Evolutionary conservation across 768 basidiomycete genomes (phyloP), one percentile per base, ranked within the genome.

Genomic region (Lactarius hatsudake): DNA sequence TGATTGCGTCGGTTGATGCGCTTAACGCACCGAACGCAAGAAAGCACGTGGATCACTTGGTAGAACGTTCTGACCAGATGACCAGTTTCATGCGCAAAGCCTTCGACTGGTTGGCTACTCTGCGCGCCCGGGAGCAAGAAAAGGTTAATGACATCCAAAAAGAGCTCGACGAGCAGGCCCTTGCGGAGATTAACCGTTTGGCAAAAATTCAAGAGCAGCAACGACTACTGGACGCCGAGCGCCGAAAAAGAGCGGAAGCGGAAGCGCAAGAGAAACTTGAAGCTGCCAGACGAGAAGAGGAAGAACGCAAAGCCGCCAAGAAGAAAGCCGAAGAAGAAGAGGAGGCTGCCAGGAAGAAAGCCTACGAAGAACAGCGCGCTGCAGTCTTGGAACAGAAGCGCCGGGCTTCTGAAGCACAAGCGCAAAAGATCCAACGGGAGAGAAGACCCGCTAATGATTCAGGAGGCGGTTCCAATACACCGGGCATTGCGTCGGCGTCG

Each of bases 341-440:
- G 54, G 26, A 0, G 5, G 65, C 36, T 17, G 61, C 55, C 7
- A 67, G 66, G 57, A 51, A 30, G 57, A 58, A 13, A 36, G 26
- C 43, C 15, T 60, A 63, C 42, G 66, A 59, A 1, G 43, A 32
- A 20, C 66, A 63, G 36, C 66, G 66, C 12, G 66, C 66, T 17
- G 62, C 53, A 20, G 62, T 64, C 18, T 18, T 67, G 59, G 66
- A 53, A n/a, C 43, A 43, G 0, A 67, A 64, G 10, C 56, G 59
- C 26, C 51, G 62, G 34, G 51, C 53, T 12, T 43, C 23, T 8
- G 58, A 63, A 40, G 51, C n/a, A 6, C 58, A 56, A 2, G 58
- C 53, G 4, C 66, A 64, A 34, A 56, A 53, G 13, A 60, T 67
- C 2, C 66, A 67, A 32, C 62, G 66, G 8, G 66, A 64, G 51